Conservation (phyloP, 1,139 yeast genomes). For the Hyphopichia wangnamkhiaoensis region DNA sequence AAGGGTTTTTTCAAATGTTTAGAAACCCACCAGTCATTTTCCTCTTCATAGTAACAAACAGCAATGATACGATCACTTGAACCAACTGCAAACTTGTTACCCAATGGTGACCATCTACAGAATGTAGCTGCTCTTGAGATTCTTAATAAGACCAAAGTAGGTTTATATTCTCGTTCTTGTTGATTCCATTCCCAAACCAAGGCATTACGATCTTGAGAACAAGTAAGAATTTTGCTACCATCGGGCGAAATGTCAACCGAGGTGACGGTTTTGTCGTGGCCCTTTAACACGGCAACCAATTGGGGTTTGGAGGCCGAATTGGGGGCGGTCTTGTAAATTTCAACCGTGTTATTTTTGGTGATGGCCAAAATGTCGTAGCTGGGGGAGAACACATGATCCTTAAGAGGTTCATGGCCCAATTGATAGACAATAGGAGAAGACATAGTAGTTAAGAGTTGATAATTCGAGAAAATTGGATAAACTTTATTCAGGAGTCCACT, state of each 20-base stretch:
- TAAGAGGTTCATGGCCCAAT: conserved; percentile 82
- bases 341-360: conserved; percentile 76
- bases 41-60: conserved; percentile 92
- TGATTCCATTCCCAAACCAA: conserved; percentile 83
- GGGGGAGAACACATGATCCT: conserved; percentile 84
- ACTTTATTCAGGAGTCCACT: conserved; percentile 32
- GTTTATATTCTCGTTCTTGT: conserved; percentile 58
- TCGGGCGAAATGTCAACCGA: conserved; percentile 89
- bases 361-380: conserved; percentile 74
- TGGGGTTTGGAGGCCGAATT: conserved; percentile 38
- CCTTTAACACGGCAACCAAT: conserved; percentile 64
- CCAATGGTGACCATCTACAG: conserved; percentile 93
- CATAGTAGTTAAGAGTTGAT: conserved; percentile 13
- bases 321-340: conserved; percentile 61
- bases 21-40: conserved; percentile 99
- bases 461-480: conserved; percentile 1
- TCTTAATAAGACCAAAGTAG: conserved; percentile 88
- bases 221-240: conserved; percentile 84
- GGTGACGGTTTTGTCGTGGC: conserved; percentile 94
- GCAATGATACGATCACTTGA: conserved; percentile 94
- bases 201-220: conserved; percentile 98
- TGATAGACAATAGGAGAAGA: conserved; percentile 48
- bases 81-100: conserved; percentile 94
- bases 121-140: conserved; percentile 93
- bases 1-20: conserved; percentile 94